Conservation (phyloP, 2,329 filamentous ascomycete species). For the Grosmannia clavigera region DNA sequence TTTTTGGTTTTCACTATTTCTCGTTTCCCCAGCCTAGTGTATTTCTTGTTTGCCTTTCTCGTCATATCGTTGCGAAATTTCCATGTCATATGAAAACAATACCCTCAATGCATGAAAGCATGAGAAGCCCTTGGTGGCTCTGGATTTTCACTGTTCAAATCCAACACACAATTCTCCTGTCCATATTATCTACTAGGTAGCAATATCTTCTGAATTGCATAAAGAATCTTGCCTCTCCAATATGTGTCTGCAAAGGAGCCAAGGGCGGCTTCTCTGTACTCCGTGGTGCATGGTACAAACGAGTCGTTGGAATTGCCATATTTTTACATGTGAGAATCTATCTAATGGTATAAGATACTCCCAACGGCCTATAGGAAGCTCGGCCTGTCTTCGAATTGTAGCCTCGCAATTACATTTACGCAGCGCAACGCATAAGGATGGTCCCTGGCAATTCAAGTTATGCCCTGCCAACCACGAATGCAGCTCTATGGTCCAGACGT, state of each 20-base stretch:
- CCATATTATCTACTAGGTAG: not conserved
- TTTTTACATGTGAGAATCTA: too few species aligned
- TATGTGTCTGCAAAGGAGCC: not conserved
- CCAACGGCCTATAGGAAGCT: too few species aligned
- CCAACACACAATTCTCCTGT: not conserved
- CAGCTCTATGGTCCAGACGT: not conserved
- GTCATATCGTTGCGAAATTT: not conserved
- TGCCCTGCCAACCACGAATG: not conserved
- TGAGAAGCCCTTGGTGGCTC: not conserved
- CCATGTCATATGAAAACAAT: not conserved
- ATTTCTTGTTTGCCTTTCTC: not conserved
- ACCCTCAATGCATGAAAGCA: constrained; percentile 2
- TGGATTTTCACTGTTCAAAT: not conserved
- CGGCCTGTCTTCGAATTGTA: not conserved
- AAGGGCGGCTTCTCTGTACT: not conserved
- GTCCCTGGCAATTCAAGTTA: too few species aligned
- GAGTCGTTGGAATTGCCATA: not conserved
- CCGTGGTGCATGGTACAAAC: not conserved
- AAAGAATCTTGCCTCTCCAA: not conserved
- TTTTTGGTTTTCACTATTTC: not conserved
- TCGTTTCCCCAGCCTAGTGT: not conserved
- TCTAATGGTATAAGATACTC: not conserved
- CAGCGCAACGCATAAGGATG: too few species aligned
- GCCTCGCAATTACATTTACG: too few species aligned
- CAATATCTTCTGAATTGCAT: not conserved